Evolutionary conservation across 108 stramenopile species (phyloP), one percentile per base, ranked within the genome.

Genomic region (Fragilariopsis cylindrus): DNA sequence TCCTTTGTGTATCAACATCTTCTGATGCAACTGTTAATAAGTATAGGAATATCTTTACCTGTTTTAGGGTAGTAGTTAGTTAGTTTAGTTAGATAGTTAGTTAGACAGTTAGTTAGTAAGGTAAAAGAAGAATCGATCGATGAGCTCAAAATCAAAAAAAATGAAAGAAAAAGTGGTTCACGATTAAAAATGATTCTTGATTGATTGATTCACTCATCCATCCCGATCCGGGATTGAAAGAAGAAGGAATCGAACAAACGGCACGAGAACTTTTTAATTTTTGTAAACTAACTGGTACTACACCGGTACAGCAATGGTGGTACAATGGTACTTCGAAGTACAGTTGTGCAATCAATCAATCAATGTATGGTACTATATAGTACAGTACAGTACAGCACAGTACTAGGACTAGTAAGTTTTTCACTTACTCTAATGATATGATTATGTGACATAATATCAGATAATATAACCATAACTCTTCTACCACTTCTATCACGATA

Each of bases 1-100:
- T 54, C 41, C 65, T 62, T 62, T 76, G 76, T 9, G 69, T 76
- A 44, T 76, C 76, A 11, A 70, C 69, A 48, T 69, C 68, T 55
- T 76, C 76, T 16, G 67, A 47, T 18, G 49, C 48, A 4, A 21
- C 48, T 6, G 67, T 68, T 12, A 50, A 5, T 4, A 68, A 7
- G n/a, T 68, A 68, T 5, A 68, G 3, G 45, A 52, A 19, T 15
- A 50, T 68, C 67, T 68, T 68, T n/a, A 68, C 49, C 67, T 68
- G 67, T 44, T 30, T 62, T 62, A 40, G 16, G 8, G 30, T 30
- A 30, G 30, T n/a, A n/a, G n/a, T n/a, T n/a, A n/a, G n/a, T n/a
- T n/a, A n/a, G n/a, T n/a, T n/a, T n/a, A n/a, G n/a, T n/a, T n/a
- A n/a, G n/a, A n/a, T n/a, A 21, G 21, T 21, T 21, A 21, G 21